Percentiles rank a stretch among this genome's conserved stretches.
phyloP scores from a whole-genome alignment of 306 rosid genomes.

The Acmispon strigosus region DNA sequence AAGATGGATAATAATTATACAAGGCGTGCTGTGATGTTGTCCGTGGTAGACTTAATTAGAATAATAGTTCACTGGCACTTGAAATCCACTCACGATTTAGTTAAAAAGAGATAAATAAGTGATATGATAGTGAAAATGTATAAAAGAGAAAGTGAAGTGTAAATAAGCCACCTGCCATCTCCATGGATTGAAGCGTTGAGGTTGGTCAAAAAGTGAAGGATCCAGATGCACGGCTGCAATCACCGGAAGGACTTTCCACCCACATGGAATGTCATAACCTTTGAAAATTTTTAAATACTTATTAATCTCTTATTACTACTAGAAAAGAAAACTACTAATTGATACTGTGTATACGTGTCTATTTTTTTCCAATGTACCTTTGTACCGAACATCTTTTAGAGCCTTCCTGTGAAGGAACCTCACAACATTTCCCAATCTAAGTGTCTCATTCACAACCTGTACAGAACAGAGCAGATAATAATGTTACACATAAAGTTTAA shows the following conservation, averaged over 20 bases:
- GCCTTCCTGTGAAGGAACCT: conserved; percentile 97
- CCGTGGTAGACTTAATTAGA: conserved; percentile 10
- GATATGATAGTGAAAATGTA: too few relatives aligned
- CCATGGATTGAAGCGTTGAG: conserved; percentile 95
- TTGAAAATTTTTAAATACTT: conserved; percentile 5
- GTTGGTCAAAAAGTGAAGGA: conserved; percentile 86
- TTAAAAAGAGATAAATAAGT: too few relatives aligned
- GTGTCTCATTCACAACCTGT: conserved; percentile 94
- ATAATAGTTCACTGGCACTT: too few relatives aligned
- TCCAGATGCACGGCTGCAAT: conserved; percentile 94
- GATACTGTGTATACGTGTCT: too few relatives aligned
- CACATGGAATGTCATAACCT: conserved; percentile 99
- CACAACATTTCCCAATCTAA: conserved; percentile 89
- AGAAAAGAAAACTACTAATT: too few relatives aligned
- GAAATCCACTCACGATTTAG: too few relatives aligned
- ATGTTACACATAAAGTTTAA: background rate
- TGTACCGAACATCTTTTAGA: conserved; percentile 69
- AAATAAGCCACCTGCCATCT: conserved; percentile 87
- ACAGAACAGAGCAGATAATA: background rate
- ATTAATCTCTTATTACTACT: too few relatives aligned
- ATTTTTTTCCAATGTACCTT: conserved; percentile 43
- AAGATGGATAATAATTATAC: conserved; percentile 19
- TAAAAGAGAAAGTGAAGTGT: too few relatives aligned
- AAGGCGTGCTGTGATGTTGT: conserved; percentile 37
- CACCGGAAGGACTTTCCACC: conserved; percentile 99